These are phyloP conservation scores for Chrysoporthe austroafricana DNA, from an alignment of 2,329 filamentous ascomycete genomes.

Conservation along the genomic window DNA sequence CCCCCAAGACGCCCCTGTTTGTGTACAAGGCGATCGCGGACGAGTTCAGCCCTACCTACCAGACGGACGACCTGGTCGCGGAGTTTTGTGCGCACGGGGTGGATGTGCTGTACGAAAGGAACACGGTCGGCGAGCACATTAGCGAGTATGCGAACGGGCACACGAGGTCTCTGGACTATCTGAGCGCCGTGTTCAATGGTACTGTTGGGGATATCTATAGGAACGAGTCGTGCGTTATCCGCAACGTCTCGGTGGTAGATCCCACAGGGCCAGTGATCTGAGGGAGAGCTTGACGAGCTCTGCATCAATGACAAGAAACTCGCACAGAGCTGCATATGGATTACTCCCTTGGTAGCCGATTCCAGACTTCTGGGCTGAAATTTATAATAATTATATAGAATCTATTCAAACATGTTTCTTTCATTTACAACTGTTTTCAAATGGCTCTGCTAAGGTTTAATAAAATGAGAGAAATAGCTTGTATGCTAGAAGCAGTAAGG, in stretches of 20 bases:
- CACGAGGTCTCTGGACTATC: background rate
- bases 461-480: too few species aligned
- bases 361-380: too few species aligned
- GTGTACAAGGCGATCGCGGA: constrained; percentile 2
- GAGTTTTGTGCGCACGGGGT: background rate
- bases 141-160: background rate
- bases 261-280: background rate
- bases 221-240: background rate
- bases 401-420: too few species aligned
- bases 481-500: too few species aligned
- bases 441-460: too few species aligned
- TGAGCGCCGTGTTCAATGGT: background rate
- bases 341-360: too few species aligned
- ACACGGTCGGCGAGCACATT: background rate
- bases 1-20: background rate
- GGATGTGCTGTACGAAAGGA: background rate
- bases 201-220: background rate
- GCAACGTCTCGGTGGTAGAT: constrained; percentile 1
- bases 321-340: too few species aligned
- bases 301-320: too few species aligned
- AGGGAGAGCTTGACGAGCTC: constrained; percentile 33
- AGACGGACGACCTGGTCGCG: background rate
- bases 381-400: too few species aligned
- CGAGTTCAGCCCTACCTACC: background rate
- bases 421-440: too few species aligned